phyloP scores from a whole-genome alignment of 495 filamentous ascomycete genomes.

The Podospora pseudocomata region DNA sequence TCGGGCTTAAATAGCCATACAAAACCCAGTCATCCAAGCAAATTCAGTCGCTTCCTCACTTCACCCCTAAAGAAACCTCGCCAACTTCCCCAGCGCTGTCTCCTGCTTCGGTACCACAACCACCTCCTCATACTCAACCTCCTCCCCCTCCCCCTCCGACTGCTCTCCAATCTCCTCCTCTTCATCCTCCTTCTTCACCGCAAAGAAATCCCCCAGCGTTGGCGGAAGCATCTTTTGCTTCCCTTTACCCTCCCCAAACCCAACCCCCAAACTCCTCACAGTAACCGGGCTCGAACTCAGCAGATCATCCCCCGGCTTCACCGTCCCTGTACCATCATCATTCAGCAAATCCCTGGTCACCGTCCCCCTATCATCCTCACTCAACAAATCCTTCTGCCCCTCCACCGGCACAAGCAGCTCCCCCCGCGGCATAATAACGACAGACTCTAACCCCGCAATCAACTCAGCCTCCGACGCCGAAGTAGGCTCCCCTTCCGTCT shows the following conservation, averaged over 20 bases:
- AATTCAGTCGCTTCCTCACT: neutral
- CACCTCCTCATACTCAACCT: constrained; percentile 19
- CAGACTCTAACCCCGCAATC: neutral
- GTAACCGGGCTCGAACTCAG: constrained; percentile 4
- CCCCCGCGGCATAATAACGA: neutral
- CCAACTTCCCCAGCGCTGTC: constrained; percentile 18
- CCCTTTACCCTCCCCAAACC: neutral
- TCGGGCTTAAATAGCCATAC: neutral
- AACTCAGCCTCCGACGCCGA: neutral
- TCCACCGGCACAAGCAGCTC: neutral
- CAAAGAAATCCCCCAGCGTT: neutral
- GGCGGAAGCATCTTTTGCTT: neutral
- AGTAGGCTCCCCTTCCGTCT: neutral
- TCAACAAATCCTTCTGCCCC: neutral
- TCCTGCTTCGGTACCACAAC: constrained; percentile 15
- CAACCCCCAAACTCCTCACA: neutral
- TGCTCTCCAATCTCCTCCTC: neutral
- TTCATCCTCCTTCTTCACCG: neutral
- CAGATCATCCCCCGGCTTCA: neutral
- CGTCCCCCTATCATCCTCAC: neutral
- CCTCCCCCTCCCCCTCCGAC: neutral
- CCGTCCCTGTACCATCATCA: neutral
- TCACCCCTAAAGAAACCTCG: constrained; percentile 2
- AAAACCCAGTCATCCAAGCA: neutral
- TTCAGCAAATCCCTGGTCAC: neutral